phyloP scores from a whole-genome alignment of 345 rosid species.

The Eucalyptus shirleyi region DNA sequence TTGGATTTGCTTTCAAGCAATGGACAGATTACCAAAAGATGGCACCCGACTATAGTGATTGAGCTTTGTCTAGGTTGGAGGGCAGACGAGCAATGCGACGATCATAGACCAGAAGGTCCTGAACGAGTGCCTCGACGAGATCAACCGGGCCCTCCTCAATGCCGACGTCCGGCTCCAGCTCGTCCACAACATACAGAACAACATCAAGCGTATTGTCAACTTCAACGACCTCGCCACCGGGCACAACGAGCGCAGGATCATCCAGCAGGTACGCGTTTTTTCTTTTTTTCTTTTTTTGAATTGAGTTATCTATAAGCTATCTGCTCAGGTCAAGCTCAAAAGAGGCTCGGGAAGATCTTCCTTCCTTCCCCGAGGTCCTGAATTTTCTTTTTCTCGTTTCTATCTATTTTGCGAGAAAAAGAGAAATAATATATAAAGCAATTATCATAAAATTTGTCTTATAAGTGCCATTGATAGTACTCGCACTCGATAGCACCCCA shows the following conservation, averaged over 20 bases:
- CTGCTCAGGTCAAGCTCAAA: no score
- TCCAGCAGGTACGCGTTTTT: no score
- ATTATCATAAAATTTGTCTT: background rate
- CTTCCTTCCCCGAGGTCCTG: background rate
- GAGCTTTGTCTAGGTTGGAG: no score
- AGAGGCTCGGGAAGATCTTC: background rate
- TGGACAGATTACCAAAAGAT: no score
- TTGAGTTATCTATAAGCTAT: no score
- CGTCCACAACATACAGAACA: constrained; percentile 71
- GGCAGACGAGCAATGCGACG: constrained; percentile 90
- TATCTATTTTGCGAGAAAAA: background rate
- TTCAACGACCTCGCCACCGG: constrained; percentile 88
- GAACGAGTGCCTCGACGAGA: constrained; percentile 78
- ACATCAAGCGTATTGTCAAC: constrained; percentile 78
- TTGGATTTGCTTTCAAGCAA: no score
- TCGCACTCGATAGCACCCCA: no score
- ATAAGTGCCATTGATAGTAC: background rate
- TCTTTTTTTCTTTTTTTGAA: no score
- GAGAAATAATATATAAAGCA: background rate
- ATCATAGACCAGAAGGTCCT: constrained; percentile 79
- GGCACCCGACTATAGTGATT: no score
- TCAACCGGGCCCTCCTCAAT: constrained; percentile 77
- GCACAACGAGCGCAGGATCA: constrained; percentile 55
- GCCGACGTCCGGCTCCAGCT: constrained; percentile 81
- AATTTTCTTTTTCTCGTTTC: background rate